These are phyloP conservation scores for Hypericum androsaemum DNA, from an alignment of 345 rosid species.

Conservation along the genomic window DNA sequence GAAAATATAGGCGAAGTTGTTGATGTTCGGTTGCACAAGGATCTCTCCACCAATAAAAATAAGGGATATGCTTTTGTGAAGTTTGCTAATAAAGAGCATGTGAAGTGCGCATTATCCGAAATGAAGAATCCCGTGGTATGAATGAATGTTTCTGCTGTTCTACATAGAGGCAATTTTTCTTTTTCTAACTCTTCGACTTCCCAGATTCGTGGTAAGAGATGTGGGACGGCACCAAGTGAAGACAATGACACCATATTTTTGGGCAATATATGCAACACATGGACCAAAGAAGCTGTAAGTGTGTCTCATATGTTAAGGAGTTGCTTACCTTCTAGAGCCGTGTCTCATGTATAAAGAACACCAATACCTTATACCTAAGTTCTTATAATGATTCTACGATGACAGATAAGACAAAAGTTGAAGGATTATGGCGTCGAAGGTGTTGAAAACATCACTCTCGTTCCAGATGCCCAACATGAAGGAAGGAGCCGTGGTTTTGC, in stretches of 20 bases:
- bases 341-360: constrained; percentile 2
- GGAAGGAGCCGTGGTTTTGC: constrained; percentile 67
- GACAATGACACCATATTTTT: constrained; percentile 55
- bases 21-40: constrained; percentile 44
- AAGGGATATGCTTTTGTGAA: constrained; percentile 61
- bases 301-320: constrained; percentile 8
- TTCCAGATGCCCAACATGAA: constrained; percentile 48
- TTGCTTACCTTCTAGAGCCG: constrained; percentile 2
- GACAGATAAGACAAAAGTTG: constrained; percentile 49
- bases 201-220: constrained; percentile 57
- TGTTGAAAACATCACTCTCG: constrained; percentile 44
- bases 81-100: constrained; percentile 48
- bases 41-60: constrained; percentile 35
- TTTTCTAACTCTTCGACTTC: constrained; percentile 3
- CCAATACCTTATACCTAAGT: too few species aligned
- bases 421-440: constrained; percentile 46
- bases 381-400: constrained; percentile 12
- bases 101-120: constrained; percentile 42
- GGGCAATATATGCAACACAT: constrained; percentile 61
- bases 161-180: background rate
- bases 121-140: constrained; percentile 58
- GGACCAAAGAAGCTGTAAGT: constrained; percentile 67
- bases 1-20: constrained; percentile 47
- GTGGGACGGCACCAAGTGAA: constrained; percentile 59
- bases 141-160: constrained; percentile 3